These are phyloP conservation scores for Fraxinus latifolia DNA, from an alignment of 305 asterid species.

Conservation along the genomic window DNA sequence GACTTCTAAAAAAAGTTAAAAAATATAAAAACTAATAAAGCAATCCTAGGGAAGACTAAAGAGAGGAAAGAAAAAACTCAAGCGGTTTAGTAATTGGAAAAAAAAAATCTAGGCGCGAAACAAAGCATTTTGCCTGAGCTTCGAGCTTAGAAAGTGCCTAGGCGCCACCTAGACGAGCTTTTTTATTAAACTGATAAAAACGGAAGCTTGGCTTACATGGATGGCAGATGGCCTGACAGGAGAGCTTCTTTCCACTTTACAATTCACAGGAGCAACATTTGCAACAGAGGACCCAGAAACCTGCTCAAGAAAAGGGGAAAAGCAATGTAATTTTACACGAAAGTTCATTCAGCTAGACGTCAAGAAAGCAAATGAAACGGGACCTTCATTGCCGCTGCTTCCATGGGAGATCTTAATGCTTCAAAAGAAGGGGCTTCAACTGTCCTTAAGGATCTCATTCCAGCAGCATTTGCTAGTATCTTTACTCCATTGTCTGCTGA, in stretches of 20 bases:
- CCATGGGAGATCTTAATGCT: conserved; percentile 73
- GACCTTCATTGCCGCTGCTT: conserved; percentile 80
- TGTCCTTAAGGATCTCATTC: conserved; percentile 70
- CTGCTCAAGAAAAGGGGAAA: conserved; percentile 38
- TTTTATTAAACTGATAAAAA: neutral
- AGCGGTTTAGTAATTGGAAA: too few species aligned
- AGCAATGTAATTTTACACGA: conserved; percentile 7
- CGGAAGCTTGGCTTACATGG: conserved; percentile 51
- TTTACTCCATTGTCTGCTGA: conserved; percentile 58
- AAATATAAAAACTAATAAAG: too few species aligned
- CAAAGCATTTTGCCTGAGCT: too few species aligned
- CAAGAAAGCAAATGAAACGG: neutral
- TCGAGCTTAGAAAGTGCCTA: too few species aligned
- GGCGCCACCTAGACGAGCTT: too few species aligned
- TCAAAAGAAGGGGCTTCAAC: conserved; percentile 67
- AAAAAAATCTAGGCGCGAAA: too few species aligned
- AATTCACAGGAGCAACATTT: conserved; percentile 69
- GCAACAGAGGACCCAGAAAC: conserved; percentile 75
- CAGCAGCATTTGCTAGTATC: conserved; percentile 50
- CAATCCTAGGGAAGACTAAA: too few species aligned
- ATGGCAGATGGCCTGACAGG: conserved; percentile 89
- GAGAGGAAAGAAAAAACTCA: too few species aligned
- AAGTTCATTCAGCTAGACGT: conserved; percentile 10
- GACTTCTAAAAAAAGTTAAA: too few species aligned
- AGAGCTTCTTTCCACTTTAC: conserved; percentile 93